Percentiles rank a stretch among this genome's conserved stretches.
Conservation (phyloP, 192 early-diverging fungal genomes). For the Coemansia sp. region DNA sequence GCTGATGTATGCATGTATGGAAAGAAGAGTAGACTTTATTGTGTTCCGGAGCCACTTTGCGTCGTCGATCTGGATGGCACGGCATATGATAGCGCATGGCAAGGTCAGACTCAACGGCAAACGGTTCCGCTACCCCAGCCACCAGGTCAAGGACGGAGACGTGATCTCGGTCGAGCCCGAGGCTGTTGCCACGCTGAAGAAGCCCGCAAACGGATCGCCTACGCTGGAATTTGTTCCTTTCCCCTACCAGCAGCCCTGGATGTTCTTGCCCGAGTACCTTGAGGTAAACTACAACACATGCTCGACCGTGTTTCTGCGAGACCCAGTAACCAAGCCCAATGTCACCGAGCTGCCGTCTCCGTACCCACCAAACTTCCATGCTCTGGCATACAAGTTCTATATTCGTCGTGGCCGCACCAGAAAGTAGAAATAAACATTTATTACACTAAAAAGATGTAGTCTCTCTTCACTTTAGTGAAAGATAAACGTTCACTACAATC, state of each 20-base stretch:
- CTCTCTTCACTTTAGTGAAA: too few relatives aligned
- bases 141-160: slow-evolving; percentile 81
- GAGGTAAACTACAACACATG: slow-evolving; percentile 97
- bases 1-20: slow-evolving; percentile 82
- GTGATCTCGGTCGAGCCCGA: slow-evolving; percentile 79
- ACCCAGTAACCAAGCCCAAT: slow-evolving; percentile 82
- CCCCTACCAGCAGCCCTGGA: slow-evolving; percentile 84
- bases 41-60: slow-evolving; percentile 92
- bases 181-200: slow-evolving; percentile 63
- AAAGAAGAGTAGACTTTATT: slow-evolving; percentile 89
- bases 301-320: slow-evolving; percentile 81
- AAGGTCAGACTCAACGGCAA: slow-evolving; percentile 92
- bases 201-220: slow-evolving; percentile 48
- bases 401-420: slow-evolving; percentile 55
- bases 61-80: slow-evolving; percentile 79
- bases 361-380: slow-evolving; percentile 84
- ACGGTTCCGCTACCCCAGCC: slow-evolving; percentile 71
- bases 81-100: slow-evolving; percentile 76
- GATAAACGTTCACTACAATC: too few relatives aligned
- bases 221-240: slow-evolving; percentile 62
- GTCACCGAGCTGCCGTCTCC: slow-evolving; percentile 92
- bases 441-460: slow-evolving; percentile 5
- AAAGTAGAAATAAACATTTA: slow-evolving; percentile 16
- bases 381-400: slow-evolving; percentile 93
- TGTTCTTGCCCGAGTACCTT: slow-evolving; percentile 95